Evolutionary conservation across 2,329 filamentous ascomycete genomes (phyloP).

Genomic region (Alternaria consortialis): DNA sequence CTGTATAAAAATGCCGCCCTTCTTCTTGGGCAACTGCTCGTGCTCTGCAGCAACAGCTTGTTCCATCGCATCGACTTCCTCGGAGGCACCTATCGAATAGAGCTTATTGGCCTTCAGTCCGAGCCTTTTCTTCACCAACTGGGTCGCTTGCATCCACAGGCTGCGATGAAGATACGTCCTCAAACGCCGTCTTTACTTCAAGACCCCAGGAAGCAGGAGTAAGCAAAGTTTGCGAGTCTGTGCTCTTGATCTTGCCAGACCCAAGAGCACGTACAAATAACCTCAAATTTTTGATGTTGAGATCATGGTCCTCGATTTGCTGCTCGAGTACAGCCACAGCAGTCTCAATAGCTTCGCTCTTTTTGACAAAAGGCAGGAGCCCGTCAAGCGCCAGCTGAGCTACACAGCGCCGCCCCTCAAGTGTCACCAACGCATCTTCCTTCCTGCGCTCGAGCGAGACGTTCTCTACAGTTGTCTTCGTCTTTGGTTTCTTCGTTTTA

Average conservation of each 20-base stretch:
- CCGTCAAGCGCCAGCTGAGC: background rate
- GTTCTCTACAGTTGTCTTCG: background rate
- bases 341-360: background rate
- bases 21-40: background rate
- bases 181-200: background rate
- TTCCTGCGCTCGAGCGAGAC: background rate
- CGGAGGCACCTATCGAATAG: background rate
- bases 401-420: background rate
- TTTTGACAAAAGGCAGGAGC: background rate
- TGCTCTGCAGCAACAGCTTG: slow-evolving; percentile 2
- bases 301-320: background rate
- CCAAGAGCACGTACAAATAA: background rate
- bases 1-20: background rate
- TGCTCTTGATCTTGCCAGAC: background rate
- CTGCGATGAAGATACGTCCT: background rate
- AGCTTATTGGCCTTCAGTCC: background rate
- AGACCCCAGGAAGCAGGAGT: background rate
- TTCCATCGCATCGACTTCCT: background rate
- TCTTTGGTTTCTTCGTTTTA: background rate
- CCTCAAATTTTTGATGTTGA: background rate
- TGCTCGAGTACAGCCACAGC: background rate
- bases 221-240: background rate
- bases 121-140: background rate
- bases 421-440: background rate
- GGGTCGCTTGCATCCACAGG: background rate